These are phyloP conservation scores for Tylopilus subfusipes DNA, from an alignment of 768 basidiomycete genomes.

Conservation along the genomic window DNA sequence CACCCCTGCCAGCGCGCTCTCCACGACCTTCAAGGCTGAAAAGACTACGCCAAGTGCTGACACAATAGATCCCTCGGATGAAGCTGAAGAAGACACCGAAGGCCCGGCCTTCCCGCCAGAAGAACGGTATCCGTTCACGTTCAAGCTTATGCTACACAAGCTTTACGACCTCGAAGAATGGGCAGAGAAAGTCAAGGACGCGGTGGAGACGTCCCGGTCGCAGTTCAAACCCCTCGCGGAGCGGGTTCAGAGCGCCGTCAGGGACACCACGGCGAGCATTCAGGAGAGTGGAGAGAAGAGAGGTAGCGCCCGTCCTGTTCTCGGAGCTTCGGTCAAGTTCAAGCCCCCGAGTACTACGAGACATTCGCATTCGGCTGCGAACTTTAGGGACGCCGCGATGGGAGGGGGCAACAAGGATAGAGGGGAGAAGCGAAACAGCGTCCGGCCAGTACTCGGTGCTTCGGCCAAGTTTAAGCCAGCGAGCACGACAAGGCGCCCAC, in stretches of 20 bases:
- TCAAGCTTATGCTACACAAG: conserved; percentile 65
- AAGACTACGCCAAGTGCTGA: neutral
- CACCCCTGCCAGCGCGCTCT: conserved; percentile 19
- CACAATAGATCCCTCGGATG: conserved; percentile 11
- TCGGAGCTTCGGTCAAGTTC: neutral
- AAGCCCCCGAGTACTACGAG: neutral
- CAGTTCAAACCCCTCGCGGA: conserved; percentile 57
- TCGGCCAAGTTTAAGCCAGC: neutral
- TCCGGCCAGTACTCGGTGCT: neutral
- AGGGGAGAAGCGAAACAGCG: conserved; percentile 4
- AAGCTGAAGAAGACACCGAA: conserved; percentile 24
- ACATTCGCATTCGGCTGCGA: neutral
- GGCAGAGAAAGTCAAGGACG: conserved; percentile 50
- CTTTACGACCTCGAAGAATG: conserved; percentile 60
- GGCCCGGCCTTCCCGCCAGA: conserved; percentile 42
- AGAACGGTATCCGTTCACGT: conserved; percentile 52
- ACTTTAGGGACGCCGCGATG: conserved; percentile 6
- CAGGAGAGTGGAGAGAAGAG: neutral
- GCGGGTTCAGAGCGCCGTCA: conserved; percentile 16
- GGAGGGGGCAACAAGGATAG: conserved; percentile 4
- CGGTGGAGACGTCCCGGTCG: conserved; percentile 49
- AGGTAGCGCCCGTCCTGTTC: neutral
- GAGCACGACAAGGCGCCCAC: neutral
- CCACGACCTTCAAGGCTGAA: neutral
- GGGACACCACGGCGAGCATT: neutral